phyloP scores from a whole-genome alignment of 2,329 filamentous ascomycete species.

The Aspergillus quadrilineatus region DNA sequence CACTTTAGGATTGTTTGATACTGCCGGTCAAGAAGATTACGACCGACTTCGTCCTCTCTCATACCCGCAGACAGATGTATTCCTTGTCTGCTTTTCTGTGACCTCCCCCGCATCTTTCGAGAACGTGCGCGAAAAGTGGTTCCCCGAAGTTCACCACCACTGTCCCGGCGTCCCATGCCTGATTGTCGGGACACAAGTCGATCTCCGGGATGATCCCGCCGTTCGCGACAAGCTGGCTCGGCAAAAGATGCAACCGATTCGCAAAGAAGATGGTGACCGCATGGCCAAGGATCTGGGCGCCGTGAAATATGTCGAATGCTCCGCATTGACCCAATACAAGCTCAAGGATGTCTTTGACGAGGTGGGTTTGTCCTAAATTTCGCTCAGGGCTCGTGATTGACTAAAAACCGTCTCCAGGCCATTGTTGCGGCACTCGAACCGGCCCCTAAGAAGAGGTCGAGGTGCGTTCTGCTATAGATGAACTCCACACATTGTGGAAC shows the following conservation, averaged over 20 bases:
- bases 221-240: conserved; percentile 89
- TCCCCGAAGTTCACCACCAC: conserved; percentile 97
- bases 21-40: conserved; percentile 98
- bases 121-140: conserved; percentile 99
- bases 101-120: conserved; percentile 97
- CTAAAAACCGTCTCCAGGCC: conserved; percentile 57
- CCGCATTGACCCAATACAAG: conserved; percentile 95
- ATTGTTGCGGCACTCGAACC: conserved; percentile 95
- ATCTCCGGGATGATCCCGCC: conserved; percentile 83
- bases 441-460: conserved; percentile 74
- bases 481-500: conserved; percentile 8
- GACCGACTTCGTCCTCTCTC: conserved; percentile 93
- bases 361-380: conserved; percentile 55
- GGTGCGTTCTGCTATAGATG: conserved; percentile 67
- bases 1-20: conserved; percentile 96
- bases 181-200: conserved; percentile 96
- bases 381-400: conserved; percentile 4
- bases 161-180: conserved; percentile 96
- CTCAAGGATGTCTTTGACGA: conserved; percentile 99
- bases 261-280: conserved; percentile 86
- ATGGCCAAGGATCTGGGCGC: conserved; percentile 98
- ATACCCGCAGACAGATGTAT: conserved; percentile 97
- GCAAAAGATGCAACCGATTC: conserved; percentile 93
- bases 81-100: conserved; percentile 98
- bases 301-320: conserved; percentile 98